Percentiles rank a stretch among this genome's conserved stretches.
These are phyloP conservation scores for Dactylella cylindrospora DNA, from an alignment of 2,329 filamentous ascomycete genomes.

Conservation along the genomic window DNA sequence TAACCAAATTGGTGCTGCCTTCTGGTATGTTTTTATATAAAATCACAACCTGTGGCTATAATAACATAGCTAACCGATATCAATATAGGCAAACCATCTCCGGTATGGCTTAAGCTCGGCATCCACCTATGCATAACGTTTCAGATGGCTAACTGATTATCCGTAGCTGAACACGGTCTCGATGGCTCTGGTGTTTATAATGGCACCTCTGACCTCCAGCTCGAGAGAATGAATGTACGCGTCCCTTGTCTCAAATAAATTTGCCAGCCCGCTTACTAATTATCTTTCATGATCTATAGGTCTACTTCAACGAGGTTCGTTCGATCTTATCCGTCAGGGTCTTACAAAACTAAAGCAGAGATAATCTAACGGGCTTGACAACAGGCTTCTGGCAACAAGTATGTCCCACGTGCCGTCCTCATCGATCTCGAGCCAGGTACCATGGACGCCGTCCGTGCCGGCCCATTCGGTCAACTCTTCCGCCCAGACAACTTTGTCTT, in stretches of 20 bases:
- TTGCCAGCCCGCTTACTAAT: not conserved
- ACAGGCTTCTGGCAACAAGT: constrained; percentile 95
- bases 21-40: constrained; percentile 80
- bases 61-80: constrained; percentile 25
- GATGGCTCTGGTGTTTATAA: constrained; percentile 98
- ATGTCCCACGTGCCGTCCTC: constrained; percentile 97
- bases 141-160: constrained; percentile 6
- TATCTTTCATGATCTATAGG: constrained; percentile 15
- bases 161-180: constrained; percentile 72
- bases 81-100: constrained; percentile 59
- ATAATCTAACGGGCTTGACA: constrained; percentile 23
- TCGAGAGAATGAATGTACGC: constrained; percentile 91
- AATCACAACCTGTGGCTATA: too few relatives aligned
- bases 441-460: constrained; percentile 98
- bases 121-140: not conserved
- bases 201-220: constrained; percentile 96
- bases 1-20: constrained; percentile 99
- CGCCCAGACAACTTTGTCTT: constrained; percentile 99
- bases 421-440: constrained; percentile 99
- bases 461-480: constrained; percentile 98
- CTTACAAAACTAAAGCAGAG: constrained; percentile 15
- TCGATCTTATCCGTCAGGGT: constrained; percentile 8
- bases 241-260: not conserved
- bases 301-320: constrained; percentile 93
- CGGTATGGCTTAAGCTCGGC: constrained; percentile 50